Conservation (phyloP, 441 rosid species). For the Arabidopsis lyrata region DNA sequence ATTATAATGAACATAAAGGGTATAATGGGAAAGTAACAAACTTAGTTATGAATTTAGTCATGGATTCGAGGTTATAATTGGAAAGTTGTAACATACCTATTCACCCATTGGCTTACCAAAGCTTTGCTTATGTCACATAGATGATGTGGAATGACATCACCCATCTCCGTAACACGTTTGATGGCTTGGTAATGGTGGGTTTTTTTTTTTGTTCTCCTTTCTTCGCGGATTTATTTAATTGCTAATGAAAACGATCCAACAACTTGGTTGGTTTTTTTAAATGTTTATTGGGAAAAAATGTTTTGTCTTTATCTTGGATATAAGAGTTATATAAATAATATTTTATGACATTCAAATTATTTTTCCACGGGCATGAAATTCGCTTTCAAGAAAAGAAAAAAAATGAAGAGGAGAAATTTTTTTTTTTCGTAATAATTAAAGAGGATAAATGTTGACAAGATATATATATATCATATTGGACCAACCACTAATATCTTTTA, state of each 20-base stretch:
- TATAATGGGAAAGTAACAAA: slow-evolving; percentile 11
- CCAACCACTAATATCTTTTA: slow-evolving; percentile 7
- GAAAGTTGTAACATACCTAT: neutral
- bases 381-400: slow-evolving; percentile 21
- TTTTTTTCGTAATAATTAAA: neutral
- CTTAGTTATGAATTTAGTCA: neutral
- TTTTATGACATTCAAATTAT: slow-evolving; percentile 18
- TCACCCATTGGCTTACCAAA: slow-evolving; percentile 28
- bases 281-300: neutral
- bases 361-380: slow-evolving; percentile 15
- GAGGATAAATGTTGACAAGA: slow-evolving; percentile 17
- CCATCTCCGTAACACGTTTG: slow-evolving; percentile 32
- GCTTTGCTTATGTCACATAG: slow-evolving; percentile 14
- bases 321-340: neutral
- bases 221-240: slow-evolving; percentile 21
- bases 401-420: neutral
- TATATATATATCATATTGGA: slow-evolving; percentile 14
- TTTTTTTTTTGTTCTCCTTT: neutral
- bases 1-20: slow-evolving; percentile 20
- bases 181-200: slow-evolving; percentile 15
- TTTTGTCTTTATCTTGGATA: slow-evolving; percentile 7
- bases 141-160: slow-evolving; percentile 13
- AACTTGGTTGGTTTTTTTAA: slow-evolving; percentile 30
- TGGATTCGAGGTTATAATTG: slow-evolving; percentile 23
- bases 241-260: slow-evolving; percentile 26